A percentile compares a stretch with the other conserved stretches of the same genome.
Conservation (phyloP, 2,329 filamentous ascomycete species). For the Trichophaea hybrida region DNA sequence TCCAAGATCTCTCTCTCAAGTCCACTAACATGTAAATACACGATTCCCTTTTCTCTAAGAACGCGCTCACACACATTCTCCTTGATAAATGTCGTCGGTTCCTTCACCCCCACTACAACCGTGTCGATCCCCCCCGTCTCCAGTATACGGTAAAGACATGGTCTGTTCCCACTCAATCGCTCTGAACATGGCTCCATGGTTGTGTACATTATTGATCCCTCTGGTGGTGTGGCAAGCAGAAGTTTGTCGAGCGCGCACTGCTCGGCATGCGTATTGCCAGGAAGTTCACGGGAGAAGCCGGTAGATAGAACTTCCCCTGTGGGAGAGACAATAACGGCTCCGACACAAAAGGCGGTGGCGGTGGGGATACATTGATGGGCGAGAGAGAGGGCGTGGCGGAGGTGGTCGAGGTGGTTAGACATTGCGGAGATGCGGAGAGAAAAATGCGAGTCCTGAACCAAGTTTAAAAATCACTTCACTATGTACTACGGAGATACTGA, state of each 20-base stretch:
- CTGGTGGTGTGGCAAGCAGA: conserved; percentile 29
- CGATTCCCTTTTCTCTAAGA: conserved; percentile 57
- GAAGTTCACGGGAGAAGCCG: conserved; percentile 80
- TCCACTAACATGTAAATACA: conserved; percentile 57
- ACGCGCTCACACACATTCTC: conserved; percentile 60
- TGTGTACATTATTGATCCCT: conserved; percentile 54
- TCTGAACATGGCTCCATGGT: conserved; percentile 79
- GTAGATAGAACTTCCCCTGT: conserved; percentile 50
- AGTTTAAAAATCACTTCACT: too few species aligned
- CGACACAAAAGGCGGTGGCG: conserved; percentile 85
- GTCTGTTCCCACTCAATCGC: conserved; percentile 56
- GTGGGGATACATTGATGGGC: conserved; percentile 69
- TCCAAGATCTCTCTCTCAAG: conserved; percentile 66
- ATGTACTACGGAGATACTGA: too few species aligned
- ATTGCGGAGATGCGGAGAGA: background rate
- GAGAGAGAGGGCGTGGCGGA: conserved; percentile 59
- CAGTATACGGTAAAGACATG: conserved; percentile 69
- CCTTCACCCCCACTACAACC: conserved; percentile 76
- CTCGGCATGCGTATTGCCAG: conserved; percentile 91
- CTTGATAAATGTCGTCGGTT: conserved; percentile 80
- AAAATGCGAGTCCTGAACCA: too few species aligned
- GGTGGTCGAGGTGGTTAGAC: conserved; percentile 33
- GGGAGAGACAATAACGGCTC: conserved; percentile 63
- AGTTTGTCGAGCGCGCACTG: conserved; percentile 79
- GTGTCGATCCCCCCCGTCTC: conserved; percentile 45